Conservation (phyloP, 2,329 filamentous ascomycete genomes). For the Blastomyces parvus region DNA sequence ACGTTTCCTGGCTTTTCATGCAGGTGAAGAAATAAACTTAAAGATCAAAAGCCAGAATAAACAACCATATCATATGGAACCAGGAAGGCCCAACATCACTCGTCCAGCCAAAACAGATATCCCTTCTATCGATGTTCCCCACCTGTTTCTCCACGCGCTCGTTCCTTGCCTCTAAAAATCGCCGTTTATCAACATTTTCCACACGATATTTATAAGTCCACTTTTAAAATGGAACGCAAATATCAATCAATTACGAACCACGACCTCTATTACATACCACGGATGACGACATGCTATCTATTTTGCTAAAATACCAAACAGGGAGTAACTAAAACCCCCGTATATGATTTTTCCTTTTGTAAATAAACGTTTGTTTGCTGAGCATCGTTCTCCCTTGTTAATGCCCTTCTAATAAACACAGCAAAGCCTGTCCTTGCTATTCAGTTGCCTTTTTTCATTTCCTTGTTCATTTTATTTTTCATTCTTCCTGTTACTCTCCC, state of each 20-base stretch:
- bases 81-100: background rate
- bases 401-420: background rate
- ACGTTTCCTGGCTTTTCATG: conserved; percentile 38
- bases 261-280: background rate
- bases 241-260: background rate
- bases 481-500: background rate
- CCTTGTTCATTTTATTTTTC: background rate
- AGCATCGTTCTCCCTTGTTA: background rate
- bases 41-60: background rate
- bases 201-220: background rate
- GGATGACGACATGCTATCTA: background rate
- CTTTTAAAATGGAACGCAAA: background rate
- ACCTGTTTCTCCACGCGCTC: background rate
- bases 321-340: background rate
- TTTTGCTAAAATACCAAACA: background rate
- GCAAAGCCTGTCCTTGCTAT: background rate
- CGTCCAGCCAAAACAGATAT: background rate
- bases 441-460: background rate
- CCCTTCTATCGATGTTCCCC: background rate
- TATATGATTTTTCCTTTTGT: background rate
- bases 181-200: background rate
- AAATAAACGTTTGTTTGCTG: background rate
- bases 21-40: conserved; percentile 23
- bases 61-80: background rate
- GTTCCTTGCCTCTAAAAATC: background rate